Evolutionary conservation across 2,329 filamentous ascomycete species (phyloP).

Genomic region (Lomentospora prolificans): DNA sequence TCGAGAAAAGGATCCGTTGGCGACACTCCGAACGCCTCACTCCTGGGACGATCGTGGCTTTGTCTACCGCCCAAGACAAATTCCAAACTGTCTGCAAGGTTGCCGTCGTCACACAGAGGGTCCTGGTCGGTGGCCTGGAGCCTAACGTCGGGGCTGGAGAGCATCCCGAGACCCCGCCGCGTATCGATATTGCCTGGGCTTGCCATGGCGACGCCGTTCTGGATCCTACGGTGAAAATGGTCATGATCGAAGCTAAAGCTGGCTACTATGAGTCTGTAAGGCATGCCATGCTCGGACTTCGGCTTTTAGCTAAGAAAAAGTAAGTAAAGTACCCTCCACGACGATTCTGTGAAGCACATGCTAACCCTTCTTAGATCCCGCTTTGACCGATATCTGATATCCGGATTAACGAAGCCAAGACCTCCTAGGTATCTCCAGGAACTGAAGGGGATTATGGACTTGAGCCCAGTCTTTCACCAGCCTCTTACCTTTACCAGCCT

Average conservation of each 20-base stretch:
- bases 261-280: slow-evolving; percentile 72
- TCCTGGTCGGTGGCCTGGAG: slow-evolving; percentile 48
- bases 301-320: slow-evolving; percentile 4
- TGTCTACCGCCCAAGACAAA: slow-evolving; percentile 44
- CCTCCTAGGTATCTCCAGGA: slow-evolving; percentile 21
- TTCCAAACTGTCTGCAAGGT: slow-evolving; percentile 59
- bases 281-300: slow-evolving; percentile 27
- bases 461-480: not conserved
- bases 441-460: not conserved
- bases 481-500: not conserved
- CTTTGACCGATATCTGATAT: slow-evolving; percentile 51
- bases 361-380: slow-evolving; percentile 33
- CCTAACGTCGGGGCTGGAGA: slow-evolving; percentile 28
- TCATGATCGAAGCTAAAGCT: slow-evolving; percentile 68
- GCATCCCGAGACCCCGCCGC: slow-evolving; percentile 37
- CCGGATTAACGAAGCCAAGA: slow-evolving; percentile 25
- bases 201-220: slow-evolving; percentile 48
- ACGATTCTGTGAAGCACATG: not conserved
- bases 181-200: slow-evolving; percentile 68
- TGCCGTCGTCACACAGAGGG: slow-evolving; percentile 62
- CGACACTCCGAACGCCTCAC: slow-evolving; percentile 40
- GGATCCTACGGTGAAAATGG: slow-evolving; percentile 57
- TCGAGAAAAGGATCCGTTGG: slow-evolving; percentile 59
- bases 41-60: slow-evolving; percentile 41
- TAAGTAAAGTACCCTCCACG: slow-evolving; percentile 6